These are phyloP conservation scores for Podospora pseudoanserina DNA, from an alignment of 495 filamentous ascomycete species.

Conservation along the genomic window DNA sequence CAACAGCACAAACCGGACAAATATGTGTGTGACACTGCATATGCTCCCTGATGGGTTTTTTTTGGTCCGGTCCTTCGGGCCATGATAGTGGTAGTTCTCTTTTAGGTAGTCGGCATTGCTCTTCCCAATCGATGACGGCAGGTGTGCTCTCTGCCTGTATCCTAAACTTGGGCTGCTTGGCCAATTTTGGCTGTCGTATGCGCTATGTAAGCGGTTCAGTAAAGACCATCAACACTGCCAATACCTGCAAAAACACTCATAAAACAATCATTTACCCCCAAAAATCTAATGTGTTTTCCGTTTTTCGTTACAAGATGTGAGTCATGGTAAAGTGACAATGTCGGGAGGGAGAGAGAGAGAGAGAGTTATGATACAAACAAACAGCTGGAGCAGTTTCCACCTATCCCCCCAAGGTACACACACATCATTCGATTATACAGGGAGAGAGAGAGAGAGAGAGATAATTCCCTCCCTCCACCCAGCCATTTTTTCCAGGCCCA, in stretches of 20 bases:
- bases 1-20: too few species aligned
- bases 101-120: too few species aligned
- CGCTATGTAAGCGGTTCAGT: too few species aligned
- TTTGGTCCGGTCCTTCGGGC: too few species aligned
- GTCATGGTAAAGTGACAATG: neutral
- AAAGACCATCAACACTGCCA: neutral
- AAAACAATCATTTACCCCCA: slow-evolving; percentile 4
- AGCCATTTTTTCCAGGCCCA: neutral
- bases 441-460: neutral
- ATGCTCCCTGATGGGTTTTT: too few species aligned
- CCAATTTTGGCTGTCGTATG: too few species aligned
- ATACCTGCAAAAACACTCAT: neutral
- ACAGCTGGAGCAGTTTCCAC: neutral
- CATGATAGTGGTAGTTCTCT: too few species aligned
- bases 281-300: neutral
- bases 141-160: too few species aligned
- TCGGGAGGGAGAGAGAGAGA: neutral
- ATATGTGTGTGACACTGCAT: too few species aligned
- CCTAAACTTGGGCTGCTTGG: too few species aligned
- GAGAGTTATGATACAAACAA: neutral
- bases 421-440: neutral
- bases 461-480: neutral
- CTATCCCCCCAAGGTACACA: neutral
- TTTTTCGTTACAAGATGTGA: neutral
- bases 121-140: too few species aligned